Evolutionary conservation across 2,329 filamentous ascomycete genomes (phyloP), one percentile per base, ranked within the genome.

Genomic region (Colletotrichum theobromicola): DNA sequence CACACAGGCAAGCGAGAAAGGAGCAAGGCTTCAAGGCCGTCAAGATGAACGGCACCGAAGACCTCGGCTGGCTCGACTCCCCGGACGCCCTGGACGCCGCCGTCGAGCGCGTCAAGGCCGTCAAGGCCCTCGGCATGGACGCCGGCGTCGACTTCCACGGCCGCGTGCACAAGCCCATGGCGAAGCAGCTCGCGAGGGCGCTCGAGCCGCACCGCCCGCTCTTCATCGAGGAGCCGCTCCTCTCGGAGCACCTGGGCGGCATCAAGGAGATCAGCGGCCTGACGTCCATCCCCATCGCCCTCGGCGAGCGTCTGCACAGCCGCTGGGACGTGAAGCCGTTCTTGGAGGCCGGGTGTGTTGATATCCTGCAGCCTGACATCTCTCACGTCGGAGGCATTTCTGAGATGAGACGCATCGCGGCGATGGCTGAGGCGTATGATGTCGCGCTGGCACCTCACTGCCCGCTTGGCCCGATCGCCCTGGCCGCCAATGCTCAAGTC

Each of bases 1-100:
- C 5, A 10, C 7, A 15, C 75, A 92, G 90, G 5, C 87, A 90
- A 78, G 87, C 86, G 7, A 87, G 91, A 6, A 87, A 89, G 78
- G 84, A 85, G 13, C 92, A 94, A 81, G 92, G 92, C 0, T 92
- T 94, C 79, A 91, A 85, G 4, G 87, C 89, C 5, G 89, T 95
- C 68, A 95, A 95, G 81, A 95, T 96, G 94, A 95, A 95, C 80
- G 94, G 89, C 7, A 95, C 94, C 0, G 93, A 93, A 79, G 94
- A 95, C 76, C 83, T 95, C 2, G 92, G 90, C 77, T 95, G 93
- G 93, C 87, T 96, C 0, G 94, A 96, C 82, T 93, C 93, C 1
- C 94, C 94, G 0, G 85, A 88, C 0, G 87, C 87, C 0, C 86
- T 96, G 0, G 88, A 93, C 58, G 85, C 88, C 7, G 91, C 90